phyloP scores from a whole-genome alignment of 805 yeast species.

The Suhomyces canberraensis region DNA sequence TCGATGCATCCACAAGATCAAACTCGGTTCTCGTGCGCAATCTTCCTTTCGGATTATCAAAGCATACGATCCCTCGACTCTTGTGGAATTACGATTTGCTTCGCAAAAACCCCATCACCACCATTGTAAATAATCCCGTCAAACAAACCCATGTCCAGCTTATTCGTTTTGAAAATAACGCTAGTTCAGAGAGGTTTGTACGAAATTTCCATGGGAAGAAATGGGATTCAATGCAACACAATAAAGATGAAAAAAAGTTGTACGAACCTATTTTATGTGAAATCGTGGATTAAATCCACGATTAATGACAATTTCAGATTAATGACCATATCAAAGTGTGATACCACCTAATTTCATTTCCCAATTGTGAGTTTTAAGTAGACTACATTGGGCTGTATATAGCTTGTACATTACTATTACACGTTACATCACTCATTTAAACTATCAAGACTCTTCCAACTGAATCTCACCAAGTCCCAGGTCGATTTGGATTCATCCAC shows the following conservation, averaged over 20 bases:
- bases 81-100: slow-evolving; percentile 53
- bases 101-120: slow-evolving; percentile 14
- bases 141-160: slow-evolving; percentile 27
- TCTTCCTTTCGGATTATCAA: slow-evolving; percentile 43
- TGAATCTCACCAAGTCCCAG: slow-evolving; percentile 63
- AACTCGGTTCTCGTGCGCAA: slow-evolving; percentile 41
- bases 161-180: slow-evolving; percentile 41
- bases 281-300: slow-evolving; percentile 21
- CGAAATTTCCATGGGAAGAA: slow-evolving; percentile 50
- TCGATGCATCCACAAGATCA: slow-evolving; percentile 18
- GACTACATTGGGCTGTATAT: neutral
- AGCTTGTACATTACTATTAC: neutral
- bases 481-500: slow-evolving; percentile 16
- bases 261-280: slow-evolving; percentile 40
- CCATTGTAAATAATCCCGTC: slow-evolving; percentile 24
- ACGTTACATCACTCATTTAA: slow-evolving; percentile 15
- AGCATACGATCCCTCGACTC: slow-evolving; percentile 32
- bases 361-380: no score
- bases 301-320: no score
- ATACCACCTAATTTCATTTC: no score
- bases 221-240: slow-evolving; percentile 29
- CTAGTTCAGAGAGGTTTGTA: slow-evolving; percentile 51
- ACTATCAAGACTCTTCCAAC: slow-evolving; percentile 62
- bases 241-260: slow-evolving; percentile 23
- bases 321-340: no score